phyloP scores from a whole-genome alignment of 306 rosid species.

The Mimosa pudica region DNA sequence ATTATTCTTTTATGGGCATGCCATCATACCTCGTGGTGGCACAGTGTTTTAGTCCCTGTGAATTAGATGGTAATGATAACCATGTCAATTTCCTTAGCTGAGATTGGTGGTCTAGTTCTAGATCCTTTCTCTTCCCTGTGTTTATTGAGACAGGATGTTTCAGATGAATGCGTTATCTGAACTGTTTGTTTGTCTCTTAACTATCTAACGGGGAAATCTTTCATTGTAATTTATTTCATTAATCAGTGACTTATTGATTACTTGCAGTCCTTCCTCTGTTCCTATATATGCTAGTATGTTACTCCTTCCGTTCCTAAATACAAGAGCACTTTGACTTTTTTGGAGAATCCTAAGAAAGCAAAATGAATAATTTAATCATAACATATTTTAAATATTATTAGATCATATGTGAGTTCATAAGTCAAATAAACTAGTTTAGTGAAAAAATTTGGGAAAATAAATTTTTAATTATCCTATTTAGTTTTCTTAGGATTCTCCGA shows the following conservation, averaged over 20 bases:
- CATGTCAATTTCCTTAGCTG: slow-evolving; percentile 1
- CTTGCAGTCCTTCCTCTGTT: not conserved
- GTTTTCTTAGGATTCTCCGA: too few species aligned
- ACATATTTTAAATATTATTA: too few species aligned
- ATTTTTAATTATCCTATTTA: too few species aligned
- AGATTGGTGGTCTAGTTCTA: not conserved
- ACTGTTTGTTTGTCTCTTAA: not conserved
- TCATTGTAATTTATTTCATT: not conserved
- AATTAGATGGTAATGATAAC: not conserved
- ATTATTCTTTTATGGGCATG: slow-evolving; percentile 35
- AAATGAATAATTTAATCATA: too few species aligned
- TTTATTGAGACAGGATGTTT: not conserved
- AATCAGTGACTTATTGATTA: not conserved
- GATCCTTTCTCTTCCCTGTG: not conserved
- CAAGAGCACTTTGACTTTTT: too few species aligned
- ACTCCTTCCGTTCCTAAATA: too few species aligned
- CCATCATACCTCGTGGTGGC: slow-evolving; percentile 35
- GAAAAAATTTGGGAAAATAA: too few species aligned
- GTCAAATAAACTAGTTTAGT: too few species aligned
- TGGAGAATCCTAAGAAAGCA: too few species aligned
- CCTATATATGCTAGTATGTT: not conserved
- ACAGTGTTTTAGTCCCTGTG: not conserved
- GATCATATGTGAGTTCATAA: too few species aligned
- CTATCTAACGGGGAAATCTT: not conserved
- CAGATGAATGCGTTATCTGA: not conserved